Percentiles rank a stretch among this genome's conserved stretches.
phyloP scores from a whole-genome alignment of 768 basidiomycete species.

The Glaciozyma antarctica region DNA sequence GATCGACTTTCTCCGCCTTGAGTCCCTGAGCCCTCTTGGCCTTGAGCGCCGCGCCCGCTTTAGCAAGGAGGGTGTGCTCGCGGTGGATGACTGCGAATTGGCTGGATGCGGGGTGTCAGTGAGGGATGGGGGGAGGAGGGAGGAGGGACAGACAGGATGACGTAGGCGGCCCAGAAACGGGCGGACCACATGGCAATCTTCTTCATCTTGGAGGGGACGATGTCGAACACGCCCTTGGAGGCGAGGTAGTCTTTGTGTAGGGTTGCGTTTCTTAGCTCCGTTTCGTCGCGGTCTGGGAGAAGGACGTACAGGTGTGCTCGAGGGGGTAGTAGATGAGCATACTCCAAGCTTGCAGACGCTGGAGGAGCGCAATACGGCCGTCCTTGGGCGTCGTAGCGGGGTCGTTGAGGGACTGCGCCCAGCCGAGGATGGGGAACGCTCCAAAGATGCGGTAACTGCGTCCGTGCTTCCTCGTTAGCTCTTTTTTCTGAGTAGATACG shows the following conservation, averaged over 20 bases:
- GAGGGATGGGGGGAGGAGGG: constrained; percentile 18
- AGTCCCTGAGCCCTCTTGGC: constrained; percentile 41
- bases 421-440: constrained; percentile 31
- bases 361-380: constrained; percentile 23
- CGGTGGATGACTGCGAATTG: constrained; percentile 28
- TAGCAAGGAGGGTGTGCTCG: constrained; percentile 15
- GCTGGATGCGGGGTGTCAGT: neutral
- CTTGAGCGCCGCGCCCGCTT: neutral
- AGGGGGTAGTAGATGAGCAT: constrained; percentile 39
- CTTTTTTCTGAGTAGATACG: too few relatives aligned
- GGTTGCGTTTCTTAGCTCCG: neutral
- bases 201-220: constrained; percentile 9
- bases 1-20: constrained; percentile 21
- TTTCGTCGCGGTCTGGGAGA: too few relatives aligned
- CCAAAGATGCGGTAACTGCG: constrained; percentile 32
- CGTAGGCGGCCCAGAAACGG: constrained; percentile 72
- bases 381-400: constrained; percentile 25
- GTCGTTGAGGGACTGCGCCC: constrained; percentile 31
- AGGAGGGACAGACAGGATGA: constrained; percentile 55
- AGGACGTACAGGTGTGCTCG: constrained; percentile 36
- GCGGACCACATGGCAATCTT: constrained; percentile 58
- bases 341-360: constrained; percentile 34
- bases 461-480: neutral
- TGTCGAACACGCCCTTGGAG: constrained; percentile 28
- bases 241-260: constrained; percentile 32